A percentile compares a stretch with the other conserved stretches of the same genome.
Conservation (phyloP, 116 monocot species). For the Posidonia oceanica region DNA sequence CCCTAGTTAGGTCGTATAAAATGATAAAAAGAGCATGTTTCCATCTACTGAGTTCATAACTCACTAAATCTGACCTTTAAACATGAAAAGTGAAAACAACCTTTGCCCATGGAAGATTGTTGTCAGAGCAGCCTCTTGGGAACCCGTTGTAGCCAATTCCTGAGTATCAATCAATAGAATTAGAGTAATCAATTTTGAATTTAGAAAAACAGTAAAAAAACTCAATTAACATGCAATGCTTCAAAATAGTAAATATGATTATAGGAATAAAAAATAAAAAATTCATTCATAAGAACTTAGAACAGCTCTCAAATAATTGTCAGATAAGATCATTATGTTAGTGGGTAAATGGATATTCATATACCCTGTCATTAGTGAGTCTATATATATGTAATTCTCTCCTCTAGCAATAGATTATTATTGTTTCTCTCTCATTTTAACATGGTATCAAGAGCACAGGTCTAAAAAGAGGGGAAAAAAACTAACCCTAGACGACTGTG, state of each 20-base stretch:
- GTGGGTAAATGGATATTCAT: no score
- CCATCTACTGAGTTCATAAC: background rate
- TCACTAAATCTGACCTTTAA: constrained; percentile 2
- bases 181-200: background rate
- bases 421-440: no score
- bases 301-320: no score
- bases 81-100: constrained; percentile 16
- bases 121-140: constrained; percentile 96
- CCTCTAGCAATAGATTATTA: no score
- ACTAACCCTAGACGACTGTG: no score
- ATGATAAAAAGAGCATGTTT: background rate
- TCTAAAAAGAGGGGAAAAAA: no score
- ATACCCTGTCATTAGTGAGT: no score
- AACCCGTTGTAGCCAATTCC: constrained; percentile 98
- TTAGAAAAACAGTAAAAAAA: background rate
- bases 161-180: constrained; percentile 14
- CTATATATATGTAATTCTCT: no score
- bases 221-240: background rate
- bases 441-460: no score
- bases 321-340: no score
- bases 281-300: no score
- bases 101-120: constrained; percentile 96
- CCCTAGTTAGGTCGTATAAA: background rate
- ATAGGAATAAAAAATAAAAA: no score
- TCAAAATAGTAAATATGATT: background rate